phyloP scores from a whole-genome alignment of 2,329 filamentous ascomycete species.

The Tolypocladium paradoxum region DNA sequence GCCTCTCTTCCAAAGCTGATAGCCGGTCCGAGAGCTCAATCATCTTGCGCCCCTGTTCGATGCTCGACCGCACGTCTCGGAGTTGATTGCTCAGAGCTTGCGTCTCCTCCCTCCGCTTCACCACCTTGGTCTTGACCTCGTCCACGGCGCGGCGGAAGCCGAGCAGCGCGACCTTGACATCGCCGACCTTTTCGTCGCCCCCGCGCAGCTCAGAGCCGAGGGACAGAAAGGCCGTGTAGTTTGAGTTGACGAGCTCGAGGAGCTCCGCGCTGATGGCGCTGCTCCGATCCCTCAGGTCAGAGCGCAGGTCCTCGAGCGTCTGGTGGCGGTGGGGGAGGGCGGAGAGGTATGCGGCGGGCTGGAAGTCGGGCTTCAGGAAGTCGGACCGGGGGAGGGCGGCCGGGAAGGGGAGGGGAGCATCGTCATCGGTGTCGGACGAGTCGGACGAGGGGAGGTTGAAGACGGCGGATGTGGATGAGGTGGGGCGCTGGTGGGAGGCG shows the following conservation, averaged over 20 bases:
- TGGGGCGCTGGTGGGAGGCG: conserved; percentile 15
- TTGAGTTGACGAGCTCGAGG: conserved; percentile 86
- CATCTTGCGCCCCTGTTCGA: conserved; percentile 51
- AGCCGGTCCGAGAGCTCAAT: conserved; percentile 57
- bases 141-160: conserved; percentile 78
- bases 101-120: conserved; percentile 52
- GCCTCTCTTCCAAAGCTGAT: conserved; percentile 48
- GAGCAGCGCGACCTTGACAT: conserved; percentile 75
- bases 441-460: conserved; percentile 5
- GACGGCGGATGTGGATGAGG: conserved; percentile 5
- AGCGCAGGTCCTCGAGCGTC: conserved; percentile 84
- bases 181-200: conserved; percentile 85
- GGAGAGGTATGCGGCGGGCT: conserved; percentile 69
- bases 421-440: conserved; percentile 35
- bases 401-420: conserved; percentile 76
- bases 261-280: conserved; percentile 75
- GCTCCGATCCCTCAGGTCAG: conserved; percentile 73
- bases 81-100: conserved; percentile 54
- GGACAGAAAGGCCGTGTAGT: conserved; percentile 84
- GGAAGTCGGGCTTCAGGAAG: conserved; percentile 70
- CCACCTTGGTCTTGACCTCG: conserved; percentile 57
- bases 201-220: conserved; percentile 73
- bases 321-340: conserved; percentile 81
- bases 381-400: conserved; percentile 70
- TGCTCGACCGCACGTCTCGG: conserved; percentile 47